phyloP scores from a whole-genome alignment of 345 rosid species.

The Lumnitzera littorea region DNA sequence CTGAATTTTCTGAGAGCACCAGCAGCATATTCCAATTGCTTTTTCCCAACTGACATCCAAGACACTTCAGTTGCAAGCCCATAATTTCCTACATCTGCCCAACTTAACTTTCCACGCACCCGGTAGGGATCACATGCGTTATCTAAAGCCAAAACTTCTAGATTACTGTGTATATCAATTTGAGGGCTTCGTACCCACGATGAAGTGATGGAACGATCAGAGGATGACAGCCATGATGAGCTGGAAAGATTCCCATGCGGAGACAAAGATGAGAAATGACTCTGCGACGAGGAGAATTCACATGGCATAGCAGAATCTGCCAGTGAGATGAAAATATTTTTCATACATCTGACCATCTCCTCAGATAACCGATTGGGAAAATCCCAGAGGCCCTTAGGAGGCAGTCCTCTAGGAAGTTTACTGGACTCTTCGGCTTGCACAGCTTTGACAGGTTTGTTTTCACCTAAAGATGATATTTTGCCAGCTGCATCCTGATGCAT shows the following conservation, averaged over 20 bases:
- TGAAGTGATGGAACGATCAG: slow-evolving; percentile 64
- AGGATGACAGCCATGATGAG: slow-evolving; percentile 76
- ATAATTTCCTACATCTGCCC: slow-evolving; percentile 77
- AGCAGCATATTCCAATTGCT: slow-evolving; percentile 86
- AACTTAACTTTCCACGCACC: slow-evolving; percentile 78
- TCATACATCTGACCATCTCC: slow-evolving; percentile 93
- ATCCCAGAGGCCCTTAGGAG: slow-evolving; percentile 63
- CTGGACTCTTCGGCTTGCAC: slow-evolving; percentile 19
- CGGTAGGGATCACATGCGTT: slow-evolving; percentile 72
- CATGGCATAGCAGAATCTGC: slow-evolving; percentile 64
- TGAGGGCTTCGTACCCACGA: slow-evolving; percentile 75
- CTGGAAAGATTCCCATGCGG: slow-evolving; percentile 79
- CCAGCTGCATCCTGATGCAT: slow-evolving; percentile 33
- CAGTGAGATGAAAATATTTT: slow-evolving; percentile 75
- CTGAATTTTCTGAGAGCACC: slow-evolving; percentile 87
- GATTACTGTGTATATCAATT: slow-evolving; percentile 43
- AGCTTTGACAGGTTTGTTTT: slow-evolving; percentile 23
- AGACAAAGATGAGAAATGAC: slow-evolving; percentile 60
- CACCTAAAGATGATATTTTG: slow-evolving; percentile 15
- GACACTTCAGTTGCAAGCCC: slow-evolving; percentile 67
- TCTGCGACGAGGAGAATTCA: slow-evolving; percentile 39
- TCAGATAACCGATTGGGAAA: slow-evolving; percentile 74
- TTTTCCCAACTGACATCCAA: slow-evolving; percentile 97
- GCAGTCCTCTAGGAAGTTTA: slow-evolving; percentile 44
- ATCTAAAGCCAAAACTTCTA: slow-evolving; percentile 45